Percentiles rank a stretch among this genome's conserved stretches.
Conservation (phyloP, 106 monocot genomes). For the Posidonia australis region DNA sequence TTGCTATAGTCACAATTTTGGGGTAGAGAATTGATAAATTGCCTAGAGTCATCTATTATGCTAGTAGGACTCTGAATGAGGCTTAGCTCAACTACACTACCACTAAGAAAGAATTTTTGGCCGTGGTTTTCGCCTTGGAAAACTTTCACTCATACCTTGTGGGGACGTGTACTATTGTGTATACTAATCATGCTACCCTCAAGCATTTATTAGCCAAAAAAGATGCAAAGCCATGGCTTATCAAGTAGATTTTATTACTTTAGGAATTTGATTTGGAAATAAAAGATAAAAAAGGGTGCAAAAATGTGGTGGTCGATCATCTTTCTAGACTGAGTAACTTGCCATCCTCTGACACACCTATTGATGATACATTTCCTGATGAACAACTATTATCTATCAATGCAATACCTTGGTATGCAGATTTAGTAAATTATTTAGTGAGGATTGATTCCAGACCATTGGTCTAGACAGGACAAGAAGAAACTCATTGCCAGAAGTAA, state of each 20-base stretch:
- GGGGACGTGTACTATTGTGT: background rate
- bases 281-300: background rate
- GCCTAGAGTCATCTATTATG: background rate
- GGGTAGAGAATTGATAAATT: background rate
- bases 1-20: background rate
- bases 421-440: background rate
- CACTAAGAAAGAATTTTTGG: background rate
- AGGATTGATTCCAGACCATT: no score
- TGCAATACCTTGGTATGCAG: background rate
- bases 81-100: background rate
- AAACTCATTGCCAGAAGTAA: no score
- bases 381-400: background rate
- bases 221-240: background rate
- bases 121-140: constrained; percentile 3
- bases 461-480: no score
- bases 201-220: background rate
- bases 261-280: constrained; percentile 12
- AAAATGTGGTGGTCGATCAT: constrained; percentile 3
- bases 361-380: background rate
- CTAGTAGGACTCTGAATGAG: background rate
- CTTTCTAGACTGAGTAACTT: background rate
- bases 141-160: background rate
- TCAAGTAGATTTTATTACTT: constrained; percentile 1
- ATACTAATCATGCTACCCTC: background rate
- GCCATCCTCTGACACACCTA: background rate